Evolutionary conservation across 257 asterid genomes (phyloP), one percentile per base, ranked within the genome.

Genomic region (Salvia rosmarinus): DNA sequence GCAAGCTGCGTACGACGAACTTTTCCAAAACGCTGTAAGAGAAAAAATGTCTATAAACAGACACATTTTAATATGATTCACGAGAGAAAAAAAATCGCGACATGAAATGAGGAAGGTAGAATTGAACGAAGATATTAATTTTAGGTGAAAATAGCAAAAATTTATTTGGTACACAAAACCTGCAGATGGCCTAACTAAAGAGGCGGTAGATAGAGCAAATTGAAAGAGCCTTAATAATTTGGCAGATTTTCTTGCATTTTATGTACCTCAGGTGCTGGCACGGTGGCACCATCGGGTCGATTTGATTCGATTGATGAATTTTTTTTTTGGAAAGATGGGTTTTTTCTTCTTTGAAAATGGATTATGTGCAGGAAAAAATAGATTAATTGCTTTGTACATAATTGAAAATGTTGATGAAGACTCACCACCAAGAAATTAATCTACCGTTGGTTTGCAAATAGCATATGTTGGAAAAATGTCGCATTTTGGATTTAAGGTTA

Each of bases 121-220:
- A 44, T 5, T 17, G 19, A 30, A 58, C 1, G 43, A 14, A 25
- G 42, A 58, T 59, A 16, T 3, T 5, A 1, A 46, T n/a, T 32
- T 34, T 34, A 34, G 43, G 66, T 10, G n/a, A 16, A 59, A 59
- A 59, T 59, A 34, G 47, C 10, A 1, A 59, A 59, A n/a, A 7
- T 6, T 16, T 34, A 54, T 74, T 68, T 50, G 59, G 39, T 68
- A 51, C 12, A 28, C 19, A 42, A 25, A 68, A 23, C n/a, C 52
- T 75, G 60, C 79, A 68, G 71, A 75, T 60, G 71, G 66, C 66
- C 66, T 50, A 75, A 25, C 40, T 68, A 75, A 68, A 59, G 75
- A 59, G 46, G 49, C 7, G 71, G 70, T 75, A 50, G 64, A 69
- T 46, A 20, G 69, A 28, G 62, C 20, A 46, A 46, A 66, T 57